Evolutionary conservation across 352 stramenopile genomes (phyloP).

Genomic region (Blastocystis sp.): DNA sequence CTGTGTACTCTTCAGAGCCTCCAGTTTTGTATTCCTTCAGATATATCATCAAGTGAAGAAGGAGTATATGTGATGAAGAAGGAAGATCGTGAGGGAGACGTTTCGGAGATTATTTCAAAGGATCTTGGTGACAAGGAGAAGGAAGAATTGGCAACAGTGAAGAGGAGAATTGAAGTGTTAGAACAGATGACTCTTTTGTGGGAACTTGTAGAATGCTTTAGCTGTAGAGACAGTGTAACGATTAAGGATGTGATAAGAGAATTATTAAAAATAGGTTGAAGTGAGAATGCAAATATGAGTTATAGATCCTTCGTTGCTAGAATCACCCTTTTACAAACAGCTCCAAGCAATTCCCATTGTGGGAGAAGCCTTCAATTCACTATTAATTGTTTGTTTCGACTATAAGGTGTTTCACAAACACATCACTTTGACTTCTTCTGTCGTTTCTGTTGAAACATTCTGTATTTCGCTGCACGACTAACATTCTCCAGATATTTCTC

Average conservation of each 20-base stretch:
- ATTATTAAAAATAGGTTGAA: not conserved
- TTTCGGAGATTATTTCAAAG: slow-evolving; percentile 2
- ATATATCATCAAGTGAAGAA: not conserved
- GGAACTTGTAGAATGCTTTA: not conserved
- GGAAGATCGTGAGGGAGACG: not conserved
- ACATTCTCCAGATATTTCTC: slow-evolving; percentile 77
- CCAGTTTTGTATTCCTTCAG: not conserved
- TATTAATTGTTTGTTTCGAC: not conserved
- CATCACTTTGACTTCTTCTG: not conserved
- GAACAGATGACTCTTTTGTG: not conserved
- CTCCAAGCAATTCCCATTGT: not conserved
- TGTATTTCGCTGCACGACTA: slow-evolving; percentile 68
- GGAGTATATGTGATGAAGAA: not conserved
- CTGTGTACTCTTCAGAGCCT: not conserved
- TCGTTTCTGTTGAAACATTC: slow-evolving; percentile 62
- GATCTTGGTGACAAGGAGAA: not conserved
- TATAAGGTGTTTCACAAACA: not conserved
- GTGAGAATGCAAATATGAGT: not conserved
- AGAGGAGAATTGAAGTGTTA: not conserved
- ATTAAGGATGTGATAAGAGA: not conserved
- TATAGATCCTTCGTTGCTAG: not conserved
- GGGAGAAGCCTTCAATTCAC: not conserved
- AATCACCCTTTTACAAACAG: slow-evolving; percentile 29
- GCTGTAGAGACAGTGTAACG: not conserved
- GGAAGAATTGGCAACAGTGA: not conserved